These are phyloP conservation scores for Alnus rubra DNA, from an alignment of 306 rosid species.

Conservation along the genomic window DNA sequence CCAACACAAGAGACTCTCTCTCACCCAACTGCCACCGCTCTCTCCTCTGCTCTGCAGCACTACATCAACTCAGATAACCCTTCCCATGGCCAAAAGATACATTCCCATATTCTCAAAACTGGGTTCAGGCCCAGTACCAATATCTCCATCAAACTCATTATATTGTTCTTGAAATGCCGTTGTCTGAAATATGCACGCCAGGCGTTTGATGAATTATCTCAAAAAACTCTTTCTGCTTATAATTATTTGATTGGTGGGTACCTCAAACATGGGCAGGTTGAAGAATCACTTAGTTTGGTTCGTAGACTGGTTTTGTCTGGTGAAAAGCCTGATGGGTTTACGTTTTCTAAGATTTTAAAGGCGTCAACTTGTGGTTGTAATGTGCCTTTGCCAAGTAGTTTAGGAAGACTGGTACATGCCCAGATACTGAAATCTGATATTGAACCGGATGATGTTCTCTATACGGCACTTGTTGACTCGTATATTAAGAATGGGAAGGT, in stretches of 20 bases:
- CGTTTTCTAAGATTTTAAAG: constrained; percentile 76
- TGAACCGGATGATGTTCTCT: constrained; percentile 69
- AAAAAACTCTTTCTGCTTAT: constrained; percentile 65
- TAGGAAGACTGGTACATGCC: constrained; percentile 71
- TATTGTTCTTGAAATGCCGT: constrained; percentile 59
- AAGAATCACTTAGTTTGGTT: constrained; percentile 52
- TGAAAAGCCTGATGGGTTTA: constrained; percentile 75
- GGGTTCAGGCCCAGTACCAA: constrained; percentile 71
- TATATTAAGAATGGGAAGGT: constrained; percentile 67
- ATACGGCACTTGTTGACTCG: constrained; percentile 70
- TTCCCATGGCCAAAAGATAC: constrained; percentile 72
- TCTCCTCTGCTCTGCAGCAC: constrained; percentile 59
- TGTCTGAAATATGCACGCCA: constrained; percentile 67
- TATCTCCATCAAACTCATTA: constrained; percentile 75
- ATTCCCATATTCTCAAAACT: constrained; percentile 69
- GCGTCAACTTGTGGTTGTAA: constrained; percentile 51
- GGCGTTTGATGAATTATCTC: constrained; percentile 66
- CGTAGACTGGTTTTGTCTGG: constrained; percentile 53
- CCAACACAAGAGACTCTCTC: constrained; percentile 33
- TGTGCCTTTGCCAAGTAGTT: constrained; percentile 32
- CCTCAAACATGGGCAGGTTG: constrained; percentile 54
- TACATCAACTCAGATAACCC: constrained; percentile 75
- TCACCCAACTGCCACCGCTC: constrained; percentile 25
- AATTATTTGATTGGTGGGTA: constrained; percentile 76
- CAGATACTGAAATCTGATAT: constrained; percentile 62